These are phyloP conservation scores for Chamaenerion angustifolium DNA, from an alignment of 345 rosid genomes.

Conservation along the genomic window DNA sequence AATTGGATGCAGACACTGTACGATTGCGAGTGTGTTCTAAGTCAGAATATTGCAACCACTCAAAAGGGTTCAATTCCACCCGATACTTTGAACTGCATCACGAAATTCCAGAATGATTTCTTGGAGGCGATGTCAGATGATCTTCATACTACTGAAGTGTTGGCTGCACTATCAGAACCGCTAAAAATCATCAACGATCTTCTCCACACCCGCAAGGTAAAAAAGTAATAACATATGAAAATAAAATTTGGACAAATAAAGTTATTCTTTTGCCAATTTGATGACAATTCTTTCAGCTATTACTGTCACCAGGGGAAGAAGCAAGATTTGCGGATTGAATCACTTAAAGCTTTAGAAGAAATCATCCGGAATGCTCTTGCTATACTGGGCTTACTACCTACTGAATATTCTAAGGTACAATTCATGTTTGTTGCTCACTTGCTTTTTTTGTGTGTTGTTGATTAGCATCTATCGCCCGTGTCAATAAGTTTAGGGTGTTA, in stretches of 20 bases:
- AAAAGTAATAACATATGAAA: not conserved
- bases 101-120: constrained; percentile 38
- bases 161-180: constrained; percentile 84
- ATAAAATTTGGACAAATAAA: not conserved
- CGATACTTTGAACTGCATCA: constrained; percentile 28
- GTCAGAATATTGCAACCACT: constrained; percentile 23
- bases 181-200: constrained; percentile 74
- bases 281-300: too few relatives aligned
- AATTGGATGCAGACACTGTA: constrained; percentile 55
- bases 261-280: too few relatives aligned
- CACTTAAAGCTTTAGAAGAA: constrained; percentile 54
- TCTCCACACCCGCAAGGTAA: constrained; percentile 71
- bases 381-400: constrained; percentile 65
- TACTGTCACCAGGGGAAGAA: constrained; percentile 54
- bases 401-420: constrained; percentile 63
- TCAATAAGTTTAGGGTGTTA: too few relatives aligned
- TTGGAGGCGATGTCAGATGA: constrained; percentile 84
- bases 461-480: too few relatives aligned
- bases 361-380: constrained; percentile 41
- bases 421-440: too few relatives aligned
- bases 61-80: constrained; percentile 30
- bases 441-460: not conserved
- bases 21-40: constrained; percentile 50
- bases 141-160: constrained; percentile 64
- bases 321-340: constrained; percentile 51